Percentiles rank a stretch among this genome's conserved stretches.
These are phyloP conservation scores for Fraxinus paxiana DNA, from an alignment of 305 asterid genomes.

Conservation along the genomic window DNA sequence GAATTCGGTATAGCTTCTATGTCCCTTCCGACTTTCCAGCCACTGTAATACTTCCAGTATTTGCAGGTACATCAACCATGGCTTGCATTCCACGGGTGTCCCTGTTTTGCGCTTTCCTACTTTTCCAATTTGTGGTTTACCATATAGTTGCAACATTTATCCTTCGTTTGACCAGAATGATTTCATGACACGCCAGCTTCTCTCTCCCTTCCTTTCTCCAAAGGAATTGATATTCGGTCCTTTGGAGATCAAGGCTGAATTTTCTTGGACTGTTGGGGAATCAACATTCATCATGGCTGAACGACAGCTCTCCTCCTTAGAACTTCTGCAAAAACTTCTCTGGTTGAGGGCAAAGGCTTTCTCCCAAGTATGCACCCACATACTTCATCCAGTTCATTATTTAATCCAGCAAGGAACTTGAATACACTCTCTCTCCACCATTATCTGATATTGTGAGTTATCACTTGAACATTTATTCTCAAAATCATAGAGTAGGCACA, in stretches of 20 bases:
- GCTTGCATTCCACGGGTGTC: neutral
- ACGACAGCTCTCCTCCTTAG: neutral
- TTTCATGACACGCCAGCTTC: neutral
- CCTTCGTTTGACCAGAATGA: neutral
- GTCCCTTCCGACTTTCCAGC: neutral
- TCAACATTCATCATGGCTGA: neutral
- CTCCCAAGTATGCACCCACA: neutral
- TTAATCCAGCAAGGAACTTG: neutral
- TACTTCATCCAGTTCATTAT: neutral
- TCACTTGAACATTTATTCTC: neutral
- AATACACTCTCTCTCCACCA: neutral
- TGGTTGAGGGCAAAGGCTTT: neutral
- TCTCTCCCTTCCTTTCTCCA: neutral
- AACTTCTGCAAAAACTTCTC: neutral
- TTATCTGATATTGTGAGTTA: neutral
- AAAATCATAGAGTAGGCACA: neutral
- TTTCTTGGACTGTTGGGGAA: neutral
- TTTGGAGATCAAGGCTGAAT: neutral
- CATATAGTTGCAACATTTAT: neutral
- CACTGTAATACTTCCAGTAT: neutral
- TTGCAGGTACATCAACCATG: neutral
- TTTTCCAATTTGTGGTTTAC: neutral
- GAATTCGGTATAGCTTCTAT: neutral
- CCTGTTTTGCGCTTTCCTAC: neutral
- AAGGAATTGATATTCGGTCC: neutral